Percentiles rank a stretch among this genome's conserved stretches.
Evolutionary conservation across 2,329 filamentous ascomycete genomes (phyloP).

Genomic region (Teratosphaeria pseudoeucalypti): DNA sequence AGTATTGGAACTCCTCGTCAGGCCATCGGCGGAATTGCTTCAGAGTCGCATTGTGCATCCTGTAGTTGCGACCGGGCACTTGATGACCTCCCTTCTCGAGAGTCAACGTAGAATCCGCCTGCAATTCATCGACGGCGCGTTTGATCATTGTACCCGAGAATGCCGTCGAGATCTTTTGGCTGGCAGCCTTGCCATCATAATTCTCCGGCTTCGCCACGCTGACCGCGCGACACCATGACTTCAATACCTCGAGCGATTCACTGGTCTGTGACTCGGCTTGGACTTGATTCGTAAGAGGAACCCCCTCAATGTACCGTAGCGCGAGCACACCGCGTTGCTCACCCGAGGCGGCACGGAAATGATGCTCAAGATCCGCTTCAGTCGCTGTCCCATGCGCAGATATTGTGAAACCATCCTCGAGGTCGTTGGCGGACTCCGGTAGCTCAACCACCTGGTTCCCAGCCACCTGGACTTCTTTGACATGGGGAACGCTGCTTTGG

Average conservation of each 20-base stretch:
- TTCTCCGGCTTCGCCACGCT: constrained; percentile 30
- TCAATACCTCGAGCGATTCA: constrained; percentile 10
- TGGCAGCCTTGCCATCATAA: constrained; percentile 31
- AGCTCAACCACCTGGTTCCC: background rate
- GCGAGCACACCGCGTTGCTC: constrained; percentile 11
- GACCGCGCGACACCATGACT: constrained; percentile 38
- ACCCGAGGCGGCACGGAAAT: constrained; percentile 12
- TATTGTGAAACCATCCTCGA: background rate
- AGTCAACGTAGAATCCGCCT: constrained; percentile 45
- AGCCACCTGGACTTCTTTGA: background rate
- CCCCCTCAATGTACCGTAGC: constrained; percentile 8
- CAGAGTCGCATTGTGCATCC: constrained; percentile 50
- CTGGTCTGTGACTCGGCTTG: background rate
- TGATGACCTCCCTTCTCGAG: constrained; percentile 50
- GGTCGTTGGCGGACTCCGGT: background rate
- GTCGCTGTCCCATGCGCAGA: background rate
- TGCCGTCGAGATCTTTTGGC: constrained; percentile 27
- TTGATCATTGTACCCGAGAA: constrained; percentile 26
- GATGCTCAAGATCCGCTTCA: background rate
- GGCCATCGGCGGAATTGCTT: constrained; percentile 47
- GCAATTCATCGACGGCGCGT: constrained; percentile 47
- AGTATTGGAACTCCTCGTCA: constrained; percentile 24
- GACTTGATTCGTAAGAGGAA: background rate
- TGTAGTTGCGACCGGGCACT: constrained; percentile 51
- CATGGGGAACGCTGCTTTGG: background rate